Evolutionary conservation across 1,284 basidiomycete genomes (phyloP).

Genomic region (Cryptococcus maquisensis): DNA sequence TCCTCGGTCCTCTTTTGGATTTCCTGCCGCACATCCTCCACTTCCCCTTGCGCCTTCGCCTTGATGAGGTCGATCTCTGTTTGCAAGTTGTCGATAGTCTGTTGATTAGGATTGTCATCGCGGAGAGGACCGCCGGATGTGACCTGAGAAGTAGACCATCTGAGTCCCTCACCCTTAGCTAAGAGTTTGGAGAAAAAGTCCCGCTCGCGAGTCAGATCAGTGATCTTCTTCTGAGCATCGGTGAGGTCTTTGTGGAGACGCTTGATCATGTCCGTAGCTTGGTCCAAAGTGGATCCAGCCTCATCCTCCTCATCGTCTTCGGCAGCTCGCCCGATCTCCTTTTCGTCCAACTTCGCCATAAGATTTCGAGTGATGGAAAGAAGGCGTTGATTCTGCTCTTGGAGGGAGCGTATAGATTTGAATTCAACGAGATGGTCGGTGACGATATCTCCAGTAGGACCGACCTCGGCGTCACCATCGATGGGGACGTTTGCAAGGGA

Average conservation of each 20-base stretch:
- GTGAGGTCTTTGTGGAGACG: conserved; percentile 69
- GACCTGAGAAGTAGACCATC: conserved; percentile 14
- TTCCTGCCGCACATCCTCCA: conserved; percentile 62
- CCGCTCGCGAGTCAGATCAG: conserved; percentile 77
- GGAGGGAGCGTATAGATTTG: conserved; percentile 70
- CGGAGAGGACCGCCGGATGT: conserved; percentile 14
- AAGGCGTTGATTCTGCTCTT: conserved; percentile 85
- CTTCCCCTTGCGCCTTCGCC: conserved; percentile 64
- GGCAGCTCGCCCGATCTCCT: conserved; percentile 64
- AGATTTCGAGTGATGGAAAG: conserved; percentile 77
- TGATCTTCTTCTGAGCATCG: conserved; percentile 64
- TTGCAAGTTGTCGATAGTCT: conserved; percentile 30
- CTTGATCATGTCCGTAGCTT: conserved; percentile 81
- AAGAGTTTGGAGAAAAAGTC: conserved; percentile 80
- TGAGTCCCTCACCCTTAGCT: conserved; percentile 40
- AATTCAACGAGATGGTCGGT: conserved; percentile 87
- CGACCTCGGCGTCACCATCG: conserved; percentile 51
- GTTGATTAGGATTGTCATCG: conserved; percentile 19
- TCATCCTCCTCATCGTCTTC: conserved; percentile 62
- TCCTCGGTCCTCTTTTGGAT: conserved; percentile 64
- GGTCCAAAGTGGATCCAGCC: conserved; percentile 63
- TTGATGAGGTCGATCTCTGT: conserved; percentile 61
- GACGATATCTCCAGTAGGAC: conserved; percentile 68
- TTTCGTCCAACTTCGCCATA: conserved; percentile 69
- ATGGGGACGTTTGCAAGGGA: conserved; percentile 68